Evolutionary conservation across 2,329 filamentous ascomycete species (phyloP), one percentile per base, ranked within the genome.

Genomic region (Aspergillus fischeri): DNA sequence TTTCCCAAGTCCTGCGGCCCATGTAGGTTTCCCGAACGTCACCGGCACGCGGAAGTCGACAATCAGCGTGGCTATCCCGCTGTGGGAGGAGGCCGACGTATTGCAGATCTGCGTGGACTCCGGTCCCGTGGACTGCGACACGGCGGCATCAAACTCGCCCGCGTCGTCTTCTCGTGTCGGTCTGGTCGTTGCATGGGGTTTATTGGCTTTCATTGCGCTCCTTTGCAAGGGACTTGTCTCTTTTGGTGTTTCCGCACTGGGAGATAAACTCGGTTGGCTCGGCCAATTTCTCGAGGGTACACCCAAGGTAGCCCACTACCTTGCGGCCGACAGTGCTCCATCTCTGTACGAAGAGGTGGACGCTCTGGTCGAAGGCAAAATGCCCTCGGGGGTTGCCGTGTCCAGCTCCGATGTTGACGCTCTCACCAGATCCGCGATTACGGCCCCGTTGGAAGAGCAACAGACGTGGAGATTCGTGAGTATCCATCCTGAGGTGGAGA

Each of bases 191-290:
- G 55, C 20, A 28, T 41, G 44, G 48, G 55, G 52, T 32, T 17
- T 38, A 24, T 42, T 60, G 58, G 56, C 53, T 41, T 54, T 57
- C 54, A 8, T 54, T 35, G 29, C 35, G 38, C 25, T 57, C 48
- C 52, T 48, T 41, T 56, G 59, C 49, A 41, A 54, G 55, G 49
- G 58, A 29, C 44, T 58, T 51, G 38, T 25, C 49, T 45, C 52
- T 48, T 52, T 27, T 32, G 55, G n/a, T 62, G 60, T 57, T 62
- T 55, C 52, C 61, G 57, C 57, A 60, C 61, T 51, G 60, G 42
- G 54, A 54, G 35, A 52, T 21, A 14, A 35, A 38, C n/a, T 42
- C 25, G 47, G 49, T 14, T 9, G 29, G 45, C 42, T 53, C 8
- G 49, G 49, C n/a, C 29, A 51, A 54, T 51, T 44, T 49, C 38